Conservation (phyloP, 2,329 filamentous ascomycete species). For the Grosmannia penicillata region DNA sequence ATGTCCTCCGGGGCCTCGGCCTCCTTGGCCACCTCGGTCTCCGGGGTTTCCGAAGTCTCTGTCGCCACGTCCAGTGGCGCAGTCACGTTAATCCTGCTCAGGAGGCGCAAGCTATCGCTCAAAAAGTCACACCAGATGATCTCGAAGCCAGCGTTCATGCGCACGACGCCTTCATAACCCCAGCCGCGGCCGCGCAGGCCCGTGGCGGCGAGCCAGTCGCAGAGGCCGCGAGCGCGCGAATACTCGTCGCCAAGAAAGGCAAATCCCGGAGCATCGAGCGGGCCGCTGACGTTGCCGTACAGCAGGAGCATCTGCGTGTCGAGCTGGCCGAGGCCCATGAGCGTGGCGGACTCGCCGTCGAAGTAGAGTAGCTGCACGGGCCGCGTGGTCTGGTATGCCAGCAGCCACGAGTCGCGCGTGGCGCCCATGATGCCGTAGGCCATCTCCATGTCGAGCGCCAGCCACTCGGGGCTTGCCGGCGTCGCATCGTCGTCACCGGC, state of each 20-base stretch:
- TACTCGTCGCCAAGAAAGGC: constrained; percentile 26
- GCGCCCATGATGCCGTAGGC: constrained; percentile 37
- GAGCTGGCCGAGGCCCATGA: constrained; percentile 29
- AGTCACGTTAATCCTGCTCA: constrained; percentile 30
- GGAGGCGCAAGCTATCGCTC: constrained; percentile 24
- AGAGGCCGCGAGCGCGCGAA: constrained; percentile 28
- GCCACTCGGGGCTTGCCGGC: constrained; percentile 34
- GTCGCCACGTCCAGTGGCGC: constrained; percentile 20
- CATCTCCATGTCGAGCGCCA: constrained; percentile 37
- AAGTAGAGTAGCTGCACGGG: constrained; percentile 30
- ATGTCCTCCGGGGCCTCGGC: constrained; percentile 1
- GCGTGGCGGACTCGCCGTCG: constrained; percentile 32
- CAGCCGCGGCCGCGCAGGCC: constrained; percentile 27
- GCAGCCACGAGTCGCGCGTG: constrained; percentile 25
- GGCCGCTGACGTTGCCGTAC: constrained; percentile 28
- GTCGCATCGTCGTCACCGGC: constrained; percentile 5
- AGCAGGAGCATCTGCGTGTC: constrained; percentile 35
- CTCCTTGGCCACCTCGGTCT: constrained; percentile 1
- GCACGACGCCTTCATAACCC: constrained; percentile 33
- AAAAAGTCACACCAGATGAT: constrained; percentile 36
- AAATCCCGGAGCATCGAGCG: constrained; percentile 14
- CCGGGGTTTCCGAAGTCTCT: not conserved
- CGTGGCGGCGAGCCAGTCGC: constrained; percentile 25
- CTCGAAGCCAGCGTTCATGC: constrained; percentile 37
- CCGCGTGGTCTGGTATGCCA: constrained; percentile 32